phyloP scores from a whole-genome alignment of 2,329 filamentous ascomycete genomes.

The Mollisia scopiformis region DNA sequence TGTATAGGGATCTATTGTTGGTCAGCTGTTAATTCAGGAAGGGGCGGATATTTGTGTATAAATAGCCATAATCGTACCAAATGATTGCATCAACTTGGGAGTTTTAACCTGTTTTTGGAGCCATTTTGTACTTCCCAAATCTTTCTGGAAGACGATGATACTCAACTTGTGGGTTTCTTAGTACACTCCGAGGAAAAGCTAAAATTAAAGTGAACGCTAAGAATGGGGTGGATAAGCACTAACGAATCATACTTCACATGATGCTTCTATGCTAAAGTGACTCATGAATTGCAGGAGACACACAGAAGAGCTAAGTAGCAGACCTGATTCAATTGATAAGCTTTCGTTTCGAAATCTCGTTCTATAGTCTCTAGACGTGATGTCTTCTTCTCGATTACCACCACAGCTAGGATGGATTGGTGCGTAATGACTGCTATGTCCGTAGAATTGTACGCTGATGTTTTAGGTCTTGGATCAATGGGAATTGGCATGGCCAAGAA shows the following conservation, averaged over 20 bases:
- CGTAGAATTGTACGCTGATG: neutral
- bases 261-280: neutral
- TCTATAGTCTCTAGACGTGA: neutral
- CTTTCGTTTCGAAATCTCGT: too few species aligned
- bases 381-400: neutral
- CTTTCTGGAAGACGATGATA: too few species aligned
- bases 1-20: too few species aligned
- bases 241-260: too few species aligned
- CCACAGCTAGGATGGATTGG: neutral
- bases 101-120: too few species aligned
- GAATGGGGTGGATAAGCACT: neutral
- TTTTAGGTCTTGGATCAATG: constrained; percentile 31
- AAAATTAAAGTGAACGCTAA: neutral
- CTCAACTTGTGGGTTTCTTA: neutral
- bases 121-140: too few species aligned
- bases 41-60: too few species aligned
- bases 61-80: too few species aligned
- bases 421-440: neutral
- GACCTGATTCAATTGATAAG: neutral
- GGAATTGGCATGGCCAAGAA: constrained; percentile 29
- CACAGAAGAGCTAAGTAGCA: neutral
- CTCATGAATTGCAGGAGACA: neutral
- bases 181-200: neutral
- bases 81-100: too few species aligned
- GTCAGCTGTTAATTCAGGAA: too few species aligned